Conservation (phyloP, 73 alveolate genomes). For the Halteria grandinella region DNA sequence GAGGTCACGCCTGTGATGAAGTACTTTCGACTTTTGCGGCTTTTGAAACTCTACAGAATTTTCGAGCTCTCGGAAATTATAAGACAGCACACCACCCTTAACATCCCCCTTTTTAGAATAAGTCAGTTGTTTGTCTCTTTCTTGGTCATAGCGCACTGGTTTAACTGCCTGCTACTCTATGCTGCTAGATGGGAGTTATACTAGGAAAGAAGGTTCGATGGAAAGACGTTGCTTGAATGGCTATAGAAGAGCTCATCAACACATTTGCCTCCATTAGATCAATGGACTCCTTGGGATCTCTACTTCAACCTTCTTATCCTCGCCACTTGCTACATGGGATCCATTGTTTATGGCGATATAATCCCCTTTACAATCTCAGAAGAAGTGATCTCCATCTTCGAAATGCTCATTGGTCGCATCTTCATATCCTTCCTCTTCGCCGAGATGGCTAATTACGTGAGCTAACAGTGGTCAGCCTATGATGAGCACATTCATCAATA, state of each 20-base stretch:
- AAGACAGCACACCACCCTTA: constrained; percentile 36
- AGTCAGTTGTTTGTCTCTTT: constrained; percentile 8
- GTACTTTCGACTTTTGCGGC: constrained; percentile 36
- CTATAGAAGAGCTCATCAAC: background rate
- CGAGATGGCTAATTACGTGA: constrained; percentile 58
- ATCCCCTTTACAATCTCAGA: constrained; percentile 66
- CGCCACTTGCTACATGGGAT: constrained; percentile 58
- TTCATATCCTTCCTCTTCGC: constrained; percentile 66
- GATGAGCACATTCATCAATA: constrained; percentile 40
- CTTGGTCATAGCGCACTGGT: constrained; percentile 40
- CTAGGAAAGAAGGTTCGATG: constrained; percentile 43
- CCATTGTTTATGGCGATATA: constrained; percentile 66
- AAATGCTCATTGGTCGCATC: constrained; percentile 55
- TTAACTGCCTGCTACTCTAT: constrained; percentile 55
- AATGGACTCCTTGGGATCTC: constrained; percentile 18
- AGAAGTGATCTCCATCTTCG: constrained; percentile 42
- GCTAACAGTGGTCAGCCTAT: constrained; percentile 43
- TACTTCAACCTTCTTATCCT: constrained; percentile 58
- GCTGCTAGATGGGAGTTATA: constrained; percentile 43
- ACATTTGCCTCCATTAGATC: background rate
- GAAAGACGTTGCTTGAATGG: constrained; percentile 25
- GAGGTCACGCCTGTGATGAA: constrained; percentile 3
- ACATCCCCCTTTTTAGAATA: constrained; percentile 31
- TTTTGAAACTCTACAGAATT: constrained; percentile 51
- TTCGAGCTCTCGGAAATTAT: constrained; percentile 18